phyloP scores from a whole-genome alignment of 164 flowering plant species.

The Pachysandra terminalis region DNA sequence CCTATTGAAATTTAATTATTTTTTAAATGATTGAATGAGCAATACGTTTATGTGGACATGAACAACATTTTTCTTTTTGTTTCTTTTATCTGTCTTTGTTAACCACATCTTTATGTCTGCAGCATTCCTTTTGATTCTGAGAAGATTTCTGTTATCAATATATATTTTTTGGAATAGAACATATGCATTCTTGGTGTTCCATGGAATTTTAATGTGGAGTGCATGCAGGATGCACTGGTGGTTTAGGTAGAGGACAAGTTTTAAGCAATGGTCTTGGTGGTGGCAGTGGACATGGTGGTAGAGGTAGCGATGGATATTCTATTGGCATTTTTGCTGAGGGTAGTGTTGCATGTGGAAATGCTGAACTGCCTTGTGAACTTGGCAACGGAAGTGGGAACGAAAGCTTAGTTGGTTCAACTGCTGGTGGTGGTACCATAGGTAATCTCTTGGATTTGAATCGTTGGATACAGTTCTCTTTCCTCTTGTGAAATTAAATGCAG shows the following conservation, averaged over 20 bases:
- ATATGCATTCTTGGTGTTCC: not conserved
- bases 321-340: conserved; percentile 62
- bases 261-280: conserved; percentile 63
- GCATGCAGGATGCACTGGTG: conserved; percentile 79
- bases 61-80: not conserved
- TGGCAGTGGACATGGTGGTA: conserved; percentile 99
- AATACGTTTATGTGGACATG: not conserved
- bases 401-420: conserved; percentile 52
- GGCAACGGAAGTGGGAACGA: conserved; percentile 97
- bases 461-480: not conserved
- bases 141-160: too few species aligned
- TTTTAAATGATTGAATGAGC: too few species aligned
- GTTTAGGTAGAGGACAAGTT: conserved; percentile 69
- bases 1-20: not conserved
- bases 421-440: conserved; percentile 97
- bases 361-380: conserved; percentile 94
- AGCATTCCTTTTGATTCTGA: not conserved
- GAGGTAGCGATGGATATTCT: conserved; percentile 79
- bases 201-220: conserved; percentile 6
- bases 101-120: not conserved
- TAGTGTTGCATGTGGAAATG: conserved; percentile 74
- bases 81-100: not conserved
- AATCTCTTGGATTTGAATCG: conserved; percentile 5
- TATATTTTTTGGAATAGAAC: not conserved
- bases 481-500: not conserved